Percentiles rank a stretch among this genome's conserved stretches.
Conservation (phyloP, 1,284 basidiomycete genomes). For the Gymnopus androsaceus region DNA sequence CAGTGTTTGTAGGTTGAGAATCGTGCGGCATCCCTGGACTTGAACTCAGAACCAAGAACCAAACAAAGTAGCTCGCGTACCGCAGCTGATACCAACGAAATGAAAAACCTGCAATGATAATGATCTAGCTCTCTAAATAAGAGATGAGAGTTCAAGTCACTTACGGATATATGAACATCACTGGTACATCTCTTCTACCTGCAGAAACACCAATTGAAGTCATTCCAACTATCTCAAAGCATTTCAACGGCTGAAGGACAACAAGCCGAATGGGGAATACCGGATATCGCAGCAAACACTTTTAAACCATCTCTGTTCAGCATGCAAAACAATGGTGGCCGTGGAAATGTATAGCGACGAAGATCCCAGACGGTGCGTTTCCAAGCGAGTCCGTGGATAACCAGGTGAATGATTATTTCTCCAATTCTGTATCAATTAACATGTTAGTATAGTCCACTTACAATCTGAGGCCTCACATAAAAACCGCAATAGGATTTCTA, state of each 20-base stretch:
- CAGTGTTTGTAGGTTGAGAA: slow-evolving; percentile 5
- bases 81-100: neutral
- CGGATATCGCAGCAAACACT: neutral
- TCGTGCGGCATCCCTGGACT: neutral
- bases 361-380: slow-evolving; percentile 8
- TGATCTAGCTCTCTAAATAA: too few species aligned
- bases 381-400: neutral
- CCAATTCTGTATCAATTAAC: neutral
- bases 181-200: neutral
- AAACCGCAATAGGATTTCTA: neutral
- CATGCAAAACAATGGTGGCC: neutral
- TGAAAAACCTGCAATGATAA: neutral
- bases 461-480: neutral
- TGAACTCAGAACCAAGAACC: neutral
- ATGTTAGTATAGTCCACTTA: neutral
- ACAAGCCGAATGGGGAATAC: neutral
- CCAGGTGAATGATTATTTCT: neutral
- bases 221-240: neutral
- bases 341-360: neutral
- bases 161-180: slow-evolving; percentile 1
- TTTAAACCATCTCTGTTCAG: slow-evolving; percentile 2
- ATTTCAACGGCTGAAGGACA: neutral
- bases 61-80: neutral
- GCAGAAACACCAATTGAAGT: neutral
- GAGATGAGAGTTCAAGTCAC: neutral